These are phyloP conservation scores for Fonsecaea nubica DNA, from an alignment of 2,329 filamentous ascomycete species.

Conservation along the genomic window DNA sequence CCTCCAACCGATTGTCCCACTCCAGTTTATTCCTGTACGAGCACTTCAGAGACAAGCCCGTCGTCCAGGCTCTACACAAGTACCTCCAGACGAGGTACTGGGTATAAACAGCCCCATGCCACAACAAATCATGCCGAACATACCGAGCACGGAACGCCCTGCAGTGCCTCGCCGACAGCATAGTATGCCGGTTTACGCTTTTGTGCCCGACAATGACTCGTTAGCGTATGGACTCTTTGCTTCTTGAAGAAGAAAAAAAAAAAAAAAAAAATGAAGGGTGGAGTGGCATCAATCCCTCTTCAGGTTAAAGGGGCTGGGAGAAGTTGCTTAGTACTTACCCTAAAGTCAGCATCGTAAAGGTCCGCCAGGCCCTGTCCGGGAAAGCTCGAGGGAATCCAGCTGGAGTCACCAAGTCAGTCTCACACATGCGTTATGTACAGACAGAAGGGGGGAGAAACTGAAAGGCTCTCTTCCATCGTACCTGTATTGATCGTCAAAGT, in stretches of 20 bases:
- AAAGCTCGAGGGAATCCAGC: slow-evolving; percentile 55
- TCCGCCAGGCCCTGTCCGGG: slow-evolving; percentile 51
- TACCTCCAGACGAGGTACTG: too few relatives aligned
- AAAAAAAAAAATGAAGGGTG: too few relatives aligned
- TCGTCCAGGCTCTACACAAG: too few relatives aligned
- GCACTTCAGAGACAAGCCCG: too few relatives aligned
- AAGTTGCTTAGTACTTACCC: slow-evolving; percentile 20
- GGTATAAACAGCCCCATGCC: too few relatives aligned
- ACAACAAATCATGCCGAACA: slow-evolving; percentile 30
- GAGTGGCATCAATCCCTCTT: background rate
- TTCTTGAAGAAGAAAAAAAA: too few relatives aligned
- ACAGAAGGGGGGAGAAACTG: too few relatives aligned
- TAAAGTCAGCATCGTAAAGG: slow-evolving; percentile 55
- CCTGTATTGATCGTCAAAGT: slow-evolving; percentile 53
- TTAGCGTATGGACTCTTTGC: background rate
- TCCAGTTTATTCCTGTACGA: background rate
- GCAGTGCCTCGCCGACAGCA: slow-evolving; percentile 43
- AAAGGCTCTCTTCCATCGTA: slow-evolving; percentile 1
- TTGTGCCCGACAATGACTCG: background rate
- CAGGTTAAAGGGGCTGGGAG: background rate
- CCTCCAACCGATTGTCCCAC: background rate
- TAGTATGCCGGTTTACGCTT: slow-evolving; percentile 56
- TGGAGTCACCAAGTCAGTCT: slow-evolving; percentile 27
- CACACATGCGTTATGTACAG: too few relatives aligned
- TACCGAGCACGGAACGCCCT: slow-evolving; percentile 38